Percentiles rank a stretch among this genome's conserved stretches.
These are phyloP conservation scores for Pythium volutum DNA, from an alignment of 352 stramenopile genomes.

Conservation along the genomic window DNA sequence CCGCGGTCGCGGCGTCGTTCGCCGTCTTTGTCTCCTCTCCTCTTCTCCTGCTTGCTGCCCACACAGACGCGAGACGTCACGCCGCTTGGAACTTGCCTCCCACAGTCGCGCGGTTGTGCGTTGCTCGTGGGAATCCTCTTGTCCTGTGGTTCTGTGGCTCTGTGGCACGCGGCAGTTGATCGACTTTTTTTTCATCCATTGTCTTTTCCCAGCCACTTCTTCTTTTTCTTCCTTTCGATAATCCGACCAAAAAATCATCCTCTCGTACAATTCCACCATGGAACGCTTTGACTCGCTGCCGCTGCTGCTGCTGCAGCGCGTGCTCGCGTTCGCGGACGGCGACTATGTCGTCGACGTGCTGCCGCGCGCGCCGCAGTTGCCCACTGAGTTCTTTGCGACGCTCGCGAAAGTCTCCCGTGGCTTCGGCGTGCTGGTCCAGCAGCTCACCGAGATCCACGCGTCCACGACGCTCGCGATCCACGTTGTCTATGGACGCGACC, in stretches of 20 bases:
- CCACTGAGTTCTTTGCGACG: constrained; percentile 11
- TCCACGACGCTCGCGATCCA: constrained; percentile 5
- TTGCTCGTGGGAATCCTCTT: background rate
- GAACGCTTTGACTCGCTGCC: constrained; percentile 17
- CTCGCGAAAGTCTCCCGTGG: constrained; percentile 9
- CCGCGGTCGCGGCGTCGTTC: background rate
- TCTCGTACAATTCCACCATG: constrained; percentile 2
- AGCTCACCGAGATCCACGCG: constrained; percentile 6
- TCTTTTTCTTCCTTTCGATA: background rate
- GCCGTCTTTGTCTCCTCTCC: background rate
- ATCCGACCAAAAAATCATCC: no score
- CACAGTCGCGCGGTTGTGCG: background rate
- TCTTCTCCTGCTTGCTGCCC: background rate
- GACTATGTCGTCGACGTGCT: constrained; percentile 20
- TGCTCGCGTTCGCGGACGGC: constrained; percentile 20
- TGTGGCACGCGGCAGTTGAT: no score
- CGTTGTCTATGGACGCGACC: background rate
- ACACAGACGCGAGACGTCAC: constrained; percentile 3
- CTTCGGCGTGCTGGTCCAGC: constrained; percentile 9
- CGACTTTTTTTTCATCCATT: background rate
- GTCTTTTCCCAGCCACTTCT: background rate
- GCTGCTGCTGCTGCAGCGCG: constrained; percentile 20
- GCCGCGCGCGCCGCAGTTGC: constrained; percentile 8
- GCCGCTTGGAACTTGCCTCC: background rate
- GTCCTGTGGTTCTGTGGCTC: background rate